A percentile compares a stretch with the other conserved stretches of the same genome.
These are phyloP conservation scores for Arachis monticola DNA, from an alignment of 331 rosid genomes.

Conservation along the genomic window DNA sequence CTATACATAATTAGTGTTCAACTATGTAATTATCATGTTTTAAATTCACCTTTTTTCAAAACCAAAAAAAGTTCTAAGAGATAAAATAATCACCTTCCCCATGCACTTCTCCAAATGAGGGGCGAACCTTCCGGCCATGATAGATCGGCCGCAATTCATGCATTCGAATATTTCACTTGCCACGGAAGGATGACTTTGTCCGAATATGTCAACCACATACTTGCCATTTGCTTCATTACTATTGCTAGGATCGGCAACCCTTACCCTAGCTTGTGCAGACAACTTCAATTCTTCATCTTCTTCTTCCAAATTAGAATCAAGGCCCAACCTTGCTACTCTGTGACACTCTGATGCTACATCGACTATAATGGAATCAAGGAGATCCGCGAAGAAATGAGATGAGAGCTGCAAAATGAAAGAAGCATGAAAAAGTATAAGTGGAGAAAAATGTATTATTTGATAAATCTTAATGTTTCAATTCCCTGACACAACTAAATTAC, in stretches of 20 bases:
- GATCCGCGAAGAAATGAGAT: constrained; percentile 73
- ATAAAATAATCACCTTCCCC: constrained; percentile 80
- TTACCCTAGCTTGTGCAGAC: constrained; percentile 86
- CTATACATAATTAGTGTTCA: too few relatives aligned
- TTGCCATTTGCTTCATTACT: constrained; percentile 78
- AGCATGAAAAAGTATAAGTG: constrained; percentile 1
- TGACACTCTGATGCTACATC: constrained; percentile 99
- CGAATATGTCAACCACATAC: constrained; percentile 90
- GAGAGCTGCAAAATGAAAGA: constrained; percentile 69
- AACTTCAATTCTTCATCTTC: constrained; percentile 94
- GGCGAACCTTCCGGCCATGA: constrained; percentile 94
- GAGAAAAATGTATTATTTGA: background rate
- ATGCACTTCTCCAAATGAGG: constrained; percentile 99
- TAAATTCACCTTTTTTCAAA: too few relatives aligned
- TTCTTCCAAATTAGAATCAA: constrained; percentile 90
- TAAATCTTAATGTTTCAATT: constrained; percentile 26
- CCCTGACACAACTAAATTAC: constrained; percentile 15
- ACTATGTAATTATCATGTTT: background rate
- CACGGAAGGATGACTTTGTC: constrained; percentile 90
- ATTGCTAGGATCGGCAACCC: constrained; percentile 87
- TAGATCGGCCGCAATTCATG: constrained; percentile 89
- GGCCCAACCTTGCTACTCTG: constrained; percentile 86
- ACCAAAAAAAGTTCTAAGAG: background rate
- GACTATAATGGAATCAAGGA: constrained; percentile 86
- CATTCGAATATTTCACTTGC: constrained; percentile 85